Evolutionary conservation across 2,329 filamentous ascomycete genomes (phyloP), one percentile per base, ranked within the genome.

Genomic region (Pseudocercospora fuligena): DNA sequence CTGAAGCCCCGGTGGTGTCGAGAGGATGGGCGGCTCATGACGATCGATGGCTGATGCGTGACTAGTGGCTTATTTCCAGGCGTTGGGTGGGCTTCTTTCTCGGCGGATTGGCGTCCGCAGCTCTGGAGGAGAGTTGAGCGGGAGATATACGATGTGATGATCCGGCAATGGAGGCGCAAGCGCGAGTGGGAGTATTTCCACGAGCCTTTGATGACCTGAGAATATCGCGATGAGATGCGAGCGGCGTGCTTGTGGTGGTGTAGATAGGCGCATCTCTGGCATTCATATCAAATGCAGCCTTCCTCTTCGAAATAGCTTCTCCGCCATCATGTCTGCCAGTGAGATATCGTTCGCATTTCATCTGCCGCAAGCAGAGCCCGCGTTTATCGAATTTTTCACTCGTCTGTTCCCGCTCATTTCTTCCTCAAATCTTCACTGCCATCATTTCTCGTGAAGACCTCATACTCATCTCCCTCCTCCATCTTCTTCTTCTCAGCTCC

Each of bases 381-480:
- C 14, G 14, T 40, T 40, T 40, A 1, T 40, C 36, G 36, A 3
- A 5, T 14, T n/a, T 40, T 14, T 16, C 3, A 5, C 8, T n/a
- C 12, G n/a, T 40, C 11, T n/a, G 3, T 2, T 1, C 5, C 36
- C 5, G 36, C 54, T 59, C 60, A 73, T 61, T 75, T 76, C 72
- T 74, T 76, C 64, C 73, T 69, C 33, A 74, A 31, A 70, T 75
- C 74, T 46, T 74, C 72, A 27, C 69, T 67, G 11, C 74, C 74
- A 69, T 76, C 74, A 63, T 76, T 76, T 46, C 74, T 60, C 19
- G 70, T 70, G 62, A 73, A 77, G 23, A 72, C 64, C 67, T 78
- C 75, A 27, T 75, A 76, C 36, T 76, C 75, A 1, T 70, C 73
- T 51, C 72, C 71, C 56, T 78, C 76, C 54, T 66, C 72, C 74